Base-by-base conservation (phyloP, 169 alveolate genomes). In the Toxoplasma gondii region DNA sequence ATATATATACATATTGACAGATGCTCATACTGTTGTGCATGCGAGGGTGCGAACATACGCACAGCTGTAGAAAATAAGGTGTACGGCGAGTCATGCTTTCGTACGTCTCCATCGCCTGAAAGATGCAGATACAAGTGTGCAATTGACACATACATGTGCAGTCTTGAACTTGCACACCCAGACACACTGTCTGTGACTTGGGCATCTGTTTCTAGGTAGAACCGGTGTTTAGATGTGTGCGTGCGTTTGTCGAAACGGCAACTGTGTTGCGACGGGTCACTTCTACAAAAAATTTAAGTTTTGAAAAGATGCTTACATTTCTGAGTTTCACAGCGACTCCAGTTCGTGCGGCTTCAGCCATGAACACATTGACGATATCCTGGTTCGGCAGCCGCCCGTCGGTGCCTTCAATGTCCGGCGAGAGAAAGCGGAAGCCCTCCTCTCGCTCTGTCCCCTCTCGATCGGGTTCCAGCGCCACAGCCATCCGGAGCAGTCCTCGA, bases 401-500 rank as follows among this genome's bases (percentile, higher is more conserved):
- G 34, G 36, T 49, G 12, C 91, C 91, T 31, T 84, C 91, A 5
- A 49, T 24, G 49, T 49, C 70, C n/a, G 41, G 80, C 38, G 45
- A 49, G 38, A 84, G 78, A 29, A 16, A 44, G 78, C 34, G 54
- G 39, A 82, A 41, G 64, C 88, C 90, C 39, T 82, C 90, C 41
- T 43, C 90, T 4, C 90, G n/a, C 34, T 43, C 90, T 29, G 83
- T 24, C n/a, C 53, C 53, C 43, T 22, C 74, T n/a, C 43, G 17
- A 27, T 43, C 93, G 4, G 93, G 83, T 34, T 87, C 92, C 27
- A 87, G 64, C 7, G 38, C 69, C n/a, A 87, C 92, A 31, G 92
- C 92, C 92, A 43, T 43, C 22, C 92, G 92, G 39, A 87, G 44
- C 53, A 87, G 83, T 5, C 92, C 92, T 17, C 92, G 44, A 12